Conservation (phyloP, 2,329 filamentous ascomycete genomes). For the Nigrospora osmanthi region DNA sequence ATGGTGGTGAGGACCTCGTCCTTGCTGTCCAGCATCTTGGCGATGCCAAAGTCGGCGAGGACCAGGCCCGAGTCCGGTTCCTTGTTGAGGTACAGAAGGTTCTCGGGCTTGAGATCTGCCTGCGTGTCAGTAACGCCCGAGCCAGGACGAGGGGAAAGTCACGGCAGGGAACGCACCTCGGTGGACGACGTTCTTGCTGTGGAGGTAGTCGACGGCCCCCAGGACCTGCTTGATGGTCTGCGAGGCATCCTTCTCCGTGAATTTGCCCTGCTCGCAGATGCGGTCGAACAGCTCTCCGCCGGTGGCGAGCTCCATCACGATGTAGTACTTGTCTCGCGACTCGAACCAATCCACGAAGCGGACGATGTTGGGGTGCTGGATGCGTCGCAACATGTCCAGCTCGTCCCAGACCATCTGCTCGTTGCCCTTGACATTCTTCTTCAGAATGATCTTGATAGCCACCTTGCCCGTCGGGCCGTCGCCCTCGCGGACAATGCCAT, state of each 20-base stretch:
- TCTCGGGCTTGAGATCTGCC: constrained; percentile 93
- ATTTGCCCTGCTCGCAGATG: constrained; percentile 96
- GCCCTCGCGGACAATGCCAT: constrained; percentile 95
- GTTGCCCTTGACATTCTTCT: constrained; percentile 98
- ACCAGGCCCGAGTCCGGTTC: constrained; percentile 76
- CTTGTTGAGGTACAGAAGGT: constrained; percentile 84
- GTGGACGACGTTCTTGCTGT: constrained; percentile 91
- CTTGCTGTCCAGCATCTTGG: constrained; percentile 90
- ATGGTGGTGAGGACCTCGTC: constrained; percentile 93
- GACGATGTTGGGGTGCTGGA: constrained; percentile 94
- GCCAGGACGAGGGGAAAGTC: neutral
- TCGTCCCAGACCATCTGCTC: constrained; percentile 99
- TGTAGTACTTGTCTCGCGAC: constrained; percentile 99
- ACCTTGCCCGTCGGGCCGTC: constrained; percentile 78
- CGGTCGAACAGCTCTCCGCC: constrained; percentile 96
- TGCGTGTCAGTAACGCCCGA: neutral
- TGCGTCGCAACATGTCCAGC: constrained; percentile 81
- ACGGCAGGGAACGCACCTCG: constrained; percentile 51
- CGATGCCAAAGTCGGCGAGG: constrained; percentile 95
- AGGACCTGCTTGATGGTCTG: constrained; percentile 93
- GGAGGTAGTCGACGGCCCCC: constrained; percentile 87
- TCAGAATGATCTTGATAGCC: constrained; percentile 97
- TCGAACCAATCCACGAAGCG: constrained; percentile 99
- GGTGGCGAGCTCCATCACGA: constrained; percentile 91
- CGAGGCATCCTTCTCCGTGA: constrained; percentile 96